Evolutionary conservation across 2,329 filamentous ascomycete species (phyloP).

Genomic region (Bipolaris zeicola): DNA sequence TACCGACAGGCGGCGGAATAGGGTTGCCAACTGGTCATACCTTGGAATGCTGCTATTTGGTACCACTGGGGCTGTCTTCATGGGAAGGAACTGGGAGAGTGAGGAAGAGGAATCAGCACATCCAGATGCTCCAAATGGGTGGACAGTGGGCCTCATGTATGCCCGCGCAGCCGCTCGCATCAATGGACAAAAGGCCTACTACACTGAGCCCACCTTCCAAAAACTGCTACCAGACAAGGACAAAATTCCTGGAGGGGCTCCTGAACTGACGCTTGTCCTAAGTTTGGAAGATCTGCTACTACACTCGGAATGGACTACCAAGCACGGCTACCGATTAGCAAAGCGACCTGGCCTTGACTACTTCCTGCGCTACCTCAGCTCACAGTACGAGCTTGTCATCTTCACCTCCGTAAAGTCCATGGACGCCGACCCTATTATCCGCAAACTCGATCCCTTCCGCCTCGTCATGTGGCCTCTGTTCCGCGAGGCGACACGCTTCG

Average conservation of each 20-base stretch:
- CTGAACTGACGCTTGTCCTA: conserved; percentile 90
- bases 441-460: conserved; percentile 92
- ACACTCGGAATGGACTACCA: conserved; percentile 91
- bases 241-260: conserved; percentile 61
- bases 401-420: conserved; percentile 88
- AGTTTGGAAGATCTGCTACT: conserved; percentile 93
- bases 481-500: conserved; percentile 95
- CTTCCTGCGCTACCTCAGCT: conserved; percentile 93
- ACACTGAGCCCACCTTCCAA: conserved; percentile 92
- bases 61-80: conserved; percentile 68
- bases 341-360: conserved; percentile 97
- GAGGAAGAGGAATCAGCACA: conserved; percentile 73
- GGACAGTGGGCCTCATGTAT: conserved; percentile 77
- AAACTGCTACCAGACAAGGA: conserved; percentile 86
- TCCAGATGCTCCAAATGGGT: conserved; percentile 77
- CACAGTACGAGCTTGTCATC: conserved; percentile 97
- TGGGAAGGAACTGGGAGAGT: conserved; percentile 85
- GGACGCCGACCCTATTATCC: conserved; percentile 83
- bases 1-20: conserved; percentile 78
- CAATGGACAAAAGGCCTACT: conserved; percentile 81
- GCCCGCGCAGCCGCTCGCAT: conserved; percentile 77
- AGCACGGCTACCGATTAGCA: conserved; percentile 93
- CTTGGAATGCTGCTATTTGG: conserved; percentile 62
- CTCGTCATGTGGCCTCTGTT: conserved; percentile 95
- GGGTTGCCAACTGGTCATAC: conserved; percentile 77